Evolutionary conservation across 2,329 filamentous ascomycete species (phyloP).

Genomic region (Nannizzia gypsea): DNA sequence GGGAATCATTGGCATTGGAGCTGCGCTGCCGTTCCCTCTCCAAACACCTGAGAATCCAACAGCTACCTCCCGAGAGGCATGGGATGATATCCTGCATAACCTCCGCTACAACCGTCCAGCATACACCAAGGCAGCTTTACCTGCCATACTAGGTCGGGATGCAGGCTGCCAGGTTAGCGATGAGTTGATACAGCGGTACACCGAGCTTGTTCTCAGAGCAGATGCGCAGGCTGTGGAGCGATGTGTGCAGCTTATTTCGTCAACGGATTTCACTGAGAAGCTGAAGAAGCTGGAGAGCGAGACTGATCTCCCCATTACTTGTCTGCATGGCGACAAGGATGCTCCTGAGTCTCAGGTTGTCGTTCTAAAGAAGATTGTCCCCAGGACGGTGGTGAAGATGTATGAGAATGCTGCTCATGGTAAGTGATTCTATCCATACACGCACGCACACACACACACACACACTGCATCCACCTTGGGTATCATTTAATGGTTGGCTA

Average conservation of each 20-base stretch:
- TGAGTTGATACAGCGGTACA: conserved; percentile 15
- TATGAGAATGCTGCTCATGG: conserved; percentile 22
- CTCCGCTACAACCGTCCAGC: conserved; percentile 16
- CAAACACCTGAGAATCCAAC: conserved; percentile 16
- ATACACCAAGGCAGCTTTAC: conserved; percentile 16
- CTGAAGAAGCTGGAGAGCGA: conserved; percentile 14
- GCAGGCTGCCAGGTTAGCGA: conserved; percentile 14
- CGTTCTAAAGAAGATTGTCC: conserved; percentile 18
- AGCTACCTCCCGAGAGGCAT: conserved; percentile 17
- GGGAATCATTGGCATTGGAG: conserved; percentile 21
- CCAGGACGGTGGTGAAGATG: conserved; percentile 18
- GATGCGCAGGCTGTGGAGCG: conserved; percentile 21
- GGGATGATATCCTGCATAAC: conserved; percentile 20
- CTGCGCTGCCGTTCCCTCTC: conserved; percentile 18
- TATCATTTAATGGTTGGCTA: neutral
- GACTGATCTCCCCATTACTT: conserved; percentile 16
- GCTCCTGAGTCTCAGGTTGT: conserved; percentile 17
- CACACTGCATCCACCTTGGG: neutral
- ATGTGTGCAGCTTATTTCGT: conserved; percentile 20
- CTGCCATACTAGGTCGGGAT: conserved; percentile 17
- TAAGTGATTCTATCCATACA: neutral
- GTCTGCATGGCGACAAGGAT: conserved; percentile 22
- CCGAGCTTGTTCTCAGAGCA: conserved; percentile 18
- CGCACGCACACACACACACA: no score
- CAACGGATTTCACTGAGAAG: conserved; percentile 19